These are phyloP conservation scores for Orbilia javanica DNA, from an alignment of 2,329 filamentous ascomycete species.

Conservation along the genomic window DNA sequence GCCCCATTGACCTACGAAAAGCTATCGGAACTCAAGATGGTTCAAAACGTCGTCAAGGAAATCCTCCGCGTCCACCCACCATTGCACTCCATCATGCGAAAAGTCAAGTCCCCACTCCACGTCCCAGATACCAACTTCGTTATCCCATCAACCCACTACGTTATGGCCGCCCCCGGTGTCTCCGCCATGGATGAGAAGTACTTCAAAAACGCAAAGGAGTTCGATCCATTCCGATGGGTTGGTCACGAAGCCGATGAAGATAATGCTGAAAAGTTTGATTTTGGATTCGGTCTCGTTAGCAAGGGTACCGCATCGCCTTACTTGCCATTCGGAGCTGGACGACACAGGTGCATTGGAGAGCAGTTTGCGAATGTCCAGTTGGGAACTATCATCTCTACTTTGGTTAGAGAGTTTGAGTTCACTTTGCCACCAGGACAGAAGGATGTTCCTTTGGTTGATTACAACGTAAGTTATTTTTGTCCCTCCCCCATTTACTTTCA, in stretches of 20 bases:
- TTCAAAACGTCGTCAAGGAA: constrained; percentile 76
- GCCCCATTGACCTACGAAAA: constrained; percentile 73
- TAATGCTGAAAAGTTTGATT: constrained; percentile 72
- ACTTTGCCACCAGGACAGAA: constrained; percentile 71
- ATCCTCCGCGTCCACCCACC: constrained; percentile 78
- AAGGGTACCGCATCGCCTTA: constrained; percentile 75
- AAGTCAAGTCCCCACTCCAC: constrained; percentile 76
- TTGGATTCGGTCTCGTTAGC: constrained; percentile 73
- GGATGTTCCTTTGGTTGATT: constrained; percentile 75
- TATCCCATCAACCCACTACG: constrained; percentile 69
- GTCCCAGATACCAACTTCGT: constrained; percentile 72
- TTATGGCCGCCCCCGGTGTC: constrained; percentile 68
- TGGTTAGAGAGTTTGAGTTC: constrained; percentile 74
- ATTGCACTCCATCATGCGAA: constrained; percentile 80
- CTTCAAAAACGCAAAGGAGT: constrained; percentile 72
- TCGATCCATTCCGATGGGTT: constrained; percentile 76
- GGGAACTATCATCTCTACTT: constrained; percentile 73
- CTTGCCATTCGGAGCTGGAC: constrained; percentile 78
- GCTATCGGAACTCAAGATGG: constrained; percentile 73
- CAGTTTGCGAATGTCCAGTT: constrained; percentile 81
- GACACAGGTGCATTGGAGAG: constrained; percentile 81
- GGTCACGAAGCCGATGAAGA: constrained; percentile 64
- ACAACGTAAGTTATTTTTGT: constrained; percentile 62
- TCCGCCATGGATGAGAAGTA: constrained; percentile 70
- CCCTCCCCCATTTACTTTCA: not conserved